These are phyloP conservation scores for Ascochyta koolunga DNA, from an alignment of 2,329 filamentous ascomycete species.

Conservation along the genomic window DNA sequence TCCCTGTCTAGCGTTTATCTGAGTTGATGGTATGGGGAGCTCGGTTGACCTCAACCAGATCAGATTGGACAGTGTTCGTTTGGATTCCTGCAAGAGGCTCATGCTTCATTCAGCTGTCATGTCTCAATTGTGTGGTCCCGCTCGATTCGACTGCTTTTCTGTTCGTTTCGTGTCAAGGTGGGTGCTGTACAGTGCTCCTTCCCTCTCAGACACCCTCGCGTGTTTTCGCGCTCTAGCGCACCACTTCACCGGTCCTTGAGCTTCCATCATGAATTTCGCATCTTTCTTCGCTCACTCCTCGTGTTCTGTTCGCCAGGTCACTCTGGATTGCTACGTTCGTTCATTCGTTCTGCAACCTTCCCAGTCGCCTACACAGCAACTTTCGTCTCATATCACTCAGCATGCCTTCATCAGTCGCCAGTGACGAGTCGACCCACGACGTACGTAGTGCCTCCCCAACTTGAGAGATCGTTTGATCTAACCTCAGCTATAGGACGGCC, in stretches of 20 bases:
- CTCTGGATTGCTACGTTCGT: background rate
- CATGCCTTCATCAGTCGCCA: slow-evolving; percentile 56
- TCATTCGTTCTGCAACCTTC: slow-evolving; percentile 13
- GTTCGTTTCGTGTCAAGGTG: background rate
- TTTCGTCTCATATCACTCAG: slow-evolving; percentile 1
- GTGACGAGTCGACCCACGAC: slow-evolving; percentile 59
- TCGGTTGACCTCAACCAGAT: too few relatives aligned
- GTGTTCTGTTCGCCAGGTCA: background rate
- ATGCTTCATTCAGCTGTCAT: too few relatives aligned
- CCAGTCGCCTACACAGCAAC: background rate
- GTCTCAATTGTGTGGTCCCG: too few relatives aligned
- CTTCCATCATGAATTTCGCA: background rate
- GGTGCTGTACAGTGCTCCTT: slow-evolving; percentile 12
- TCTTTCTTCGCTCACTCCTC: slow-evolving; percentile 13
- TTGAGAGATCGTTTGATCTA: background rate
- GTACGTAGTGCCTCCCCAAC: slow-evolving; percentile 36
- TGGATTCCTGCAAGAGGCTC: too few relatives aligned
- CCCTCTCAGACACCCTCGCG: slow-evolving; percentile 23
- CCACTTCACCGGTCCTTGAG: slow-evolving; percentile 9
- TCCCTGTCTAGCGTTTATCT: background rate
- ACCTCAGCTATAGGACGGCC: slow-evolving; percentile 49
- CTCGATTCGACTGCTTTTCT: background rate
- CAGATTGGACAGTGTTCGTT: too few relatives aligned
- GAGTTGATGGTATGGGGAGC: too few relatives aligned
- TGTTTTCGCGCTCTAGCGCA: slow-evolving; percentile 22